phyloP scores from a whole-genome alignment of 345 rosid species.

The Lepidium aucheri region DNA sequence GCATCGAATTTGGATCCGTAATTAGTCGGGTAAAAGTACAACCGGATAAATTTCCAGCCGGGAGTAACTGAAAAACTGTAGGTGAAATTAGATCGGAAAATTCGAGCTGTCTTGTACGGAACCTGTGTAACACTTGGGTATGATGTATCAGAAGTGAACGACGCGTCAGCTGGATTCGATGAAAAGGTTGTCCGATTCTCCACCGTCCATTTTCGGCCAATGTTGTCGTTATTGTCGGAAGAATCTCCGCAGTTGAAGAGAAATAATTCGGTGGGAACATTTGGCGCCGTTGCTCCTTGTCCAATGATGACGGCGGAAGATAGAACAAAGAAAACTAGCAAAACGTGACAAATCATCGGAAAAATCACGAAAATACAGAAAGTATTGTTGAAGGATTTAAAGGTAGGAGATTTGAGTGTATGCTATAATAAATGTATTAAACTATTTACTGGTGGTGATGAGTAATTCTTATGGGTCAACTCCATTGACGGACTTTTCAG shows the following conservation, averaged over 20 bases:
- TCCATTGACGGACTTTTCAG: no score
- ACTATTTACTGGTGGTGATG: no score
- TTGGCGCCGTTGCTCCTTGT: background rate
- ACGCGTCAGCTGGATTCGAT: background rate
- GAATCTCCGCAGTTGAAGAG: constrained; percentile 13
- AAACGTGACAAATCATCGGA: no score
- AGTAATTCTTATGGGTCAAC: no score
- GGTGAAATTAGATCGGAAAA: constrained; percentile 16
- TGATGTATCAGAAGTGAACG: background rate
- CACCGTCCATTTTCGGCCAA: background rate
- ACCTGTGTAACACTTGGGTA: background rate
- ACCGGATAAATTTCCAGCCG: constrained; percentile 25
- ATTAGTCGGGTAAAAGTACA: constrained; percentile 19
- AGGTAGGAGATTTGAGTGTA: no score
- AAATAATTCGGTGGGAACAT: background rate
- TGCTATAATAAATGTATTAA: no score
- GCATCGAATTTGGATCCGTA: constrained; percentile 1
- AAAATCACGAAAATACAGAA: no score
- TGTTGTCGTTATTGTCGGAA: background rate
- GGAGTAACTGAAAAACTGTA: no score
- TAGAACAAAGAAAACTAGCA: no score
- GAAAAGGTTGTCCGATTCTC: background rate
- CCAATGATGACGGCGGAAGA: background rate
- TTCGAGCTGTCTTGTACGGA: constrained; percentile 26
- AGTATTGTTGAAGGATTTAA: no score